phyloP scores from a whole-genome alignment of 176 grass and related monocot genomes.

The Rhynchospora tenuis region DNA sequence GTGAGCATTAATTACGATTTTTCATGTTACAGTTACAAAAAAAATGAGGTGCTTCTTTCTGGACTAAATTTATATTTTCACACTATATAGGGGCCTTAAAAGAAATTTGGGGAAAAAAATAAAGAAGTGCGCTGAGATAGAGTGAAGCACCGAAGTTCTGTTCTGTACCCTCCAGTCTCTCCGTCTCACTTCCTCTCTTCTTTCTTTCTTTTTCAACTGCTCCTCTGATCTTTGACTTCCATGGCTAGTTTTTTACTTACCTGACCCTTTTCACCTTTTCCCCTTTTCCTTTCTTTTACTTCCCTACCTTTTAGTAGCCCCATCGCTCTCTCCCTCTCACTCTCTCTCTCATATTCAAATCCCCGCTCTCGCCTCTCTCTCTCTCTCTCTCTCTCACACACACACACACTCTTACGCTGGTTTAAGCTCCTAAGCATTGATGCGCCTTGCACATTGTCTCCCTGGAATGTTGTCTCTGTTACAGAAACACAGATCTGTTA shows the following conservation, averaged over 20 bases:
- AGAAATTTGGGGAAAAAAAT: background rate
- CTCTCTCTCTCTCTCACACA: background rate
- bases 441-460: background rate
- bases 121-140: background rate
- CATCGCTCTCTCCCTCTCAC: background rate
- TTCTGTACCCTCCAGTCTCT: background rate
- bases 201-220: constrained; percentile 10
- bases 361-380: background rate
- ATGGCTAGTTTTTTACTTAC: background rate
- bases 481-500: constrained; percentile 1
- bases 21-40: background rate
- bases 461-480: background rate
- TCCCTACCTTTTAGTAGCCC: background rate
- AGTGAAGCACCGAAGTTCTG: constrained; percentile 11
- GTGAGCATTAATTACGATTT: background rate
- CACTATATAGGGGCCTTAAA: background rate
- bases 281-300: background rate
- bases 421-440: background rate
- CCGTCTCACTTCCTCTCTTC: background rate
- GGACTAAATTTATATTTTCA: background rate
- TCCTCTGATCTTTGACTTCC: constrained; percentile 10
- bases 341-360: background rate
- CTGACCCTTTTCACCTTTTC: background rate
- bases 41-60: background rate
- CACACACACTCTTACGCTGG: background rate